phyloP scores from a whole-genome alignment of 257 asterid genomes.

The Solanum chmielewskii region DNA sequence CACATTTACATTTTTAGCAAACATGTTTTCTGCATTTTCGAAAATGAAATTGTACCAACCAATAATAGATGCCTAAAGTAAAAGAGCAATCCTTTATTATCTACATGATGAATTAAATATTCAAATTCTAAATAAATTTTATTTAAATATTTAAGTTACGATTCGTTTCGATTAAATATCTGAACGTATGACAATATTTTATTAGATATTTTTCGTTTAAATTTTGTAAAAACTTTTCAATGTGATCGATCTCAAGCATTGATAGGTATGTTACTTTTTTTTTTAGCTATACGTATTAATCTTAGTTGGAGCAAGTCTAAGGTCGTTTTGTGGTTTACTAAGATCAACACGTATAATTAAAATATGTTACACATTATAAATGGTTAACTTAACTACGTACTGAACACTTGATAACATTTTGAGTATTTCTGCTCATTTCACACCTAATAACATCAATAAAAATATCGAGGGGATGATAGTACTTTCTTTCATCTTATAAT shows the following conservation, averaged over 20 bases:
- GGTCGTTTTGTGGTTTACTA: no score
- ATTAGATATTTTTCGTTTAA: no score
- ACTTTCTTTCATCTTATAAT: no score
- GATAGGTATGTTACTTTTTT: no score
- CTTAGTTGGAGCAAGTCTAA: not conserved
- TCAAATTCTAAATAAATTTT: not conserved
- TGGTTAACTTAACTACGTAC: not conserved
- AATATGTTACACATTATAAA: no score
- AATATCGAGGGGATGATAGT: not conserved
- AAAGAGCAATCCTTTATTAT: not conserved
- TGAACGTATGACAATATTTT: no score
- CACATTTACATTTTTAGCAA: not conserved
- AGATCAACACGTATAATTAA: not conserved
- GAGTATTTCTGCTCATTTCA: not conserved
- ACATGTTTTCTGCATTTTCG: not conserved
- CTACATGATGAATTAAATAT: not conserved
- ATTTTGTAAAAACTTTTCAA: no score
- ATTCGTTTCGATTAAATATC: not conserved
- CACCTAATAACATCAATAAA: not conserved
- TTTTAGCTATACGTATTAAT: no score
- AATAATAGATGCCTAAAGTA: not conserved
- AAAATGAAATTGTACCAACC: not conserved
- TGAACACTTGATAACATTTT: no score
- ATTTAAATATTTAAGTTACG: no score
- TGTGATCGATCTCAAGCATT: no score